These are phyloP conservation scores for Silene latifolia DNA, from an alignment of 148 eudicot genomes.

Conservation along the genomic window DNA sequence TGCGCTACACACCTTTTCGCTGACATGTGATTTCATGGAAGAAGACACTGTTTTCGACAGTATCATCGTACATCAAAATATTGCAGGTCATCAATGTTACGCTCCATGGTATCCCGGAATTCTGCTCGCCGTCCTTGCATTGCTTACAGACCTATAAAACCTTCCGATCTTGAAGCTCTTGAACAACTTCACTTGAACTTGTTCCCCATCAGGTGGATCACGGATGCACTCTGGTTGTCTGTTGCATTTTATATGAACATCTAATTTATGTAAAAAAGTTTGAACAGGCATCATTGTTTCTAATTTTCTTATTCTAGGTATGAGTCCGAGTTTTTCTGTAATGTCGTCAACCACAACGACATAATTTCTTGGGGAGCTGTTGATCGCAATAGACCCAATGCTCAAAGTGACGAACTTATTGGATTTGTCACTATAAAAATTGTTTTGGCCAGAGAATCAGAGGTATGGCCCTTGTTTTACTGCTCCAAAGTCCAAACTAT, in stretches of 20 bases:
- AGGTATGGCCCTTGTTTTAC: constrained; percentile 47
- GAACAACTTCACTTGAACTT: constrained; percentile 68
- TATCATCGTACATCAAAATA: constrained; percentile 29
- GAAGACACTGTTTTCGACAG: constrained; percentile 19
- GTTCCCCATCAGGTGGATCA: constrained; percentile 78
- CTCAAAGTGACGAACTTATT: constrained; percentile 70
- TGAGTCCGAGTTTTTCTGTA: constrained; percentile 81
- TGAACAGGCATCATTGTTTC: not conserved
- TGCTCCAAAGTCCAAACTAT: not conserved
- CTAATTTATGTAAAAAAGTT: not conserved
- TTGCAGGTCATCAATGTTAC: constrained; percentile 49
- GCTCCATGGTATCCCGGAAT: constrained; percentile 63
- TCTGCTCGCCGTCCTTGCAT: constrained; percentile 50
- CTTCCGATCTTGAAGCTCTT: constrained; percentile 68
- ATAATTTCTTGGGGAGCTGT: constrained; percentile 99
- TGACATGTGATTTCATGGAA: constrained; percentile 52
- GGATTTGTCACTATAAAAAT: constrained; percentile 85
- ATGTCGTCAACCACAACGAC: constrained; percentile 64
- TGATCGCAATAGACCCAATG: constrained; percentile 65
- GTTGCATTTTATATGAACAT: not conserved
- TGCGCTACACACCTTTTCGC: constrained; percentile 5
- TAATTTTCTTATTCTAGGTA: constrained; percentile 42
- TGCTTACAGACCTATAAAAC: constrained; percentile 65
- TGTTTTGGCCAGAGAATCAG: constrained; percentile 73
- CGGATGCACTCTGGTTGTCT: not conserved